phyloP scores from a whole-genome alignment of 257 asterid genomes.

The Solanum neorickii region DNA sequence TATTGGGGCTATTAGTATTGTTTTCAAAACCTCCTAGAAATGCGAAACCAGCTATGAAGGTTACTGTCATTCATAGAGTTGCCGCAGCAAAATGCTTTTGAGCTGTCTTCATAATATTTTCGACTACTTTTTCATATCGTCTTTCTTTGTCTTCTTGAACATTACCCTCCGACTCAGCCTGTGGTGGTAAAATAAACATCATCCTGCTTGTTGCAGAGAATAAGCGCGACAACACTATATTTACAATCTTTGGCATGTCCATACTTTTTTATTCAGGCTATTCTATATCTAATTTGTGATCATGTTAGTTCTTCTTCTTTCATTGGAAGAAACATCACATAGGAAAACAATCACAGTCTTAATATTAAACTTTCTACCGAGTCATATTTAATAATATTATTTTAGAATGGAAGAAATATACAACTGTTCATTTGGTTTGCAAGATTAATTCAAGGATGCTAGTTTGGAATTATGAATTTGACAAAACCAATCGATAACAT shows the following conservation, averaged over 20 bases:
- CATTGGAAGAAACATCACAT: background rate
- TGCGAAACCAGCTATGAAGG: background rate
- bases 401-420: too few relatives aligned
- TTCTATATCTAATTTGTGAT: background rate
- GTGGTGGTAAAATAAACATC: background rate
- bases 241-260: background rate
- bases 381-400: background rate
- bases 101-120: background rate
- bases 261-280: background rate
- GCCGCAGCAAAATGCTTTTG: background rate
- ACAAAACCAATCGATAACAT: too few relatives aligned
- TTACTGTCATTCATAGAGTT: background rate
- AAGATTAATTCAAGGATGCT: too few relatives aligned
- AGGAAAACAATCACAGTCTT: background rate
- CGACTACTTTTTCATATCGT: background rate
- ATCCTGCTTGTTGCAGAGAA: background rate
- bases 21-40: conserved; percentile 5
- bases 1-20: background rate
- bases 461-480: too few relatives aligned
- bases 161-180: background rate
- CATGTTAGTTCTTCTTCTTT: too few relatives aligned
- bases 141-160: background rate
- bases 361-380: background rate
- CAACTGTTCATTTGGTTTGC: too few relatives aligned
- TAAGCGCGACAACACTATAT: background rate